Conservation (phyloP, 1,284 basidiomycete genomes). For the Puccinia hordei region DNA sequence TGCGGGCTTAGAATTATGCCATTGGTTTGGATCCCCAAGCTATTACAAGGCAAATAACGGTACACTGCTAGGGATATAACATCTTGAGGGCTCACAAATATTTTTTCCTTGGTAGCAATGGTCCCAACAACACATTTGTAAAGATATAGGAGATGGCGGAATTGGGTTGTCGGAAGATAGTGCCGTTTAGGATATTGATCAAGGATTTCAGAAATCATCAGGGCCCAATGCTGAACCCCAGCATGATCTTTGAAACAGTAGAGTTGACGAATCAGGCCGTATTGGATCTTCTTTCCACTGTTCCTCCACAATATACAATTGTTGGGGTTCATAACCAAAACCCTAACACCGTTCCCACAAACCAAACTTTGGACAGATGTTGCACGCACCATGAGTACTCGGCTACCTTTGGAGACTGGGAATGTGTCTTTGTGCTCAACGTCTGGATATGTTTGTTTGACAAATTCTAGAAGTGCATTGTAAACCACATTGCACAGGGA, state of each 20-base stretch:
- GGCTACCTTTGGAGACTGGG: neutral
- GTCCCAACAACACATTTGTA: neutral
- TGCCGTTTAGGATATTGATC: neutral
- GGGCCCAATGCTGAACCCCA: neutral
- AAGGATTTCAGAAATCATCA: neutral
- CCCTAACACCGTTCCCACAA: neutral
- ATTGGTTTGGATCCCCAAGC: neutral
- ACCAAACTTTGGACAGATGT: neutral
- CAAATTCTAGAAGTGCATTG: neutral
- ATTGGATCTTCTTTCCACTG: neutral
- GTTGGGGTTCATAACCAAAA: neutral
- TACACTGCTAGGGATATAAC: neutral
- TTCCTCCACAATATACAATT: neutral
- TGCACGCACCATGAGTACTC: neutral
- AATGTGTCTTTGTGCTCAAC: neutral
- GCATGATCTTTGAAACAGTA: neutral
- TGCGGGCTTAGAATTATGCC: constrained; percentile 16
- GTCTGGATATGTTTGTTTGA: neutral
- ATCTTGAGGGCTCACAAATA: neutral
- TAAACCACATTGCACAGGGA: neutral
- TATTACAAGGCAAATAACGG: constrained; percentile 13
- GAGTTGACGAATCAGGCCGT: neutral
- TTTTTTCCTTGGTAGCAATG: neutral
- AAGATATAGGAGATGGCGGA: neutral
- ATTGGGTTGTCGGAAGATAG: neutral